Evolutionary conservation across 1,284 basidiomycete genomes (phyloP).

Genomic region (Moesziomyces sp.): DNA sequence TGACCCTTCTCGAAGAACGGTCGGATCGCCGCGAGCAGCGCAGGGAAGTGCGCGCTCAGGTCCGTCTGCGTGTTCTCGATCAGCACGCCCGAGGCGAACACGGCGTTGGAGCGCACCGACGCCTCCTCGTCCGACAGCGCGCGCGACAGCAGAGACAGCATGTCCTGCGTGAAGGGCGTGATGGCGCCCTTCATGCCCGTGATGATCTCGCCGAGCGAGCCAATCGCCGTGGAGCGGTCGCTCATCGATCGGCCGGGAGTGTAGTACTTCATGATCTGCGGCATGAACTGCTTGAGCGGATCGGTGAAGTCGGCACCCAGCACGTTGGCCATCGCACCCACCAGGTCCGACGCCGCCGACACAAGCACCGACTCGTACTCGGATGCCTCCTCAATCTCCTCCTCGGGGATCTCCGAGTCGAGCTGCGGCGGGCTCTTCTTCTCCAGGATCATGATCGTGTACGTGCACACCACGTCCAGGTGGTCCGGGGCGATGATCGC

Average conservation of each 20-base stretch:
- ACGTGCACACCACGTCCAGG: constrained; percentile 71
- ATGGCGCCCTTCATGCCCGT: constrained; percentile 88
- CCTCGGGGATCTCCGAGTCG: constrained; percentile 88
- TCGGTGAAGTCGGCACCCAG: constrained; percentile 87
- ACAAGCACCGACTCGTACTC: constrained; percentile 97
- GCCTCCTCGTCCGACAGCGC: constrained; percentile 86
- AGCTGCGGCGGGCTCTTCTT: constrained; percentile 80
- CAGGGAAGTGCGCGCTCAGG: constrained; percentile 83
- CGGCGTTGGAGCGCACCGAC: constrained; percentile 95
- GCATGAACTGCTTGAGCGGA: constrained; percentile 86
- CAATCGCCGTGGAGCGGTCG: constrained; percentile 92
- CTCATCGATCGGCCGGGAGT: constrained; percentile 84
- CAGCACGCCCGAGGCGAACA: constrained; percentile 91
- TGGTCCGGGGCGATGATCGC: constrained; percentile 74
- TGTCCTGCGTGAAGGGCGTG: constrained; percentile 81
- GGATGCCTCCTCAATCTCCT: constrained; percentile 77
- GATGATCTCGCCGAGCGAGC: constrained; percentile 94
- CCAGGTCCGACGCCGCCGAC: constrained; percentile 92
- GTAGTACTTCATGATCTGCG: constrained; percentile 91
- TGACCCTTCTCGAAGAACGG: constrained; percentile 79
- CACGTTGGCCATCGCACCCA: constrained; percentile 86
- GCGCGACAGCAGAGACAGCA: constrained; percentile 64
- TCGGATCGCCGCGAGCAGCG: constrained; percentile 81
- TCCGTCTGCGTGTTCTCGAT: constrained; percentile 88
- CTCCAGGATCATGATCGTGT: constrained; percentile 76